A percentile compares a stretch with the other conserved stretches of the same genome.
Conservation (phyloP, 163 green algal species). For the Scenedesmus sp. region DNA sequence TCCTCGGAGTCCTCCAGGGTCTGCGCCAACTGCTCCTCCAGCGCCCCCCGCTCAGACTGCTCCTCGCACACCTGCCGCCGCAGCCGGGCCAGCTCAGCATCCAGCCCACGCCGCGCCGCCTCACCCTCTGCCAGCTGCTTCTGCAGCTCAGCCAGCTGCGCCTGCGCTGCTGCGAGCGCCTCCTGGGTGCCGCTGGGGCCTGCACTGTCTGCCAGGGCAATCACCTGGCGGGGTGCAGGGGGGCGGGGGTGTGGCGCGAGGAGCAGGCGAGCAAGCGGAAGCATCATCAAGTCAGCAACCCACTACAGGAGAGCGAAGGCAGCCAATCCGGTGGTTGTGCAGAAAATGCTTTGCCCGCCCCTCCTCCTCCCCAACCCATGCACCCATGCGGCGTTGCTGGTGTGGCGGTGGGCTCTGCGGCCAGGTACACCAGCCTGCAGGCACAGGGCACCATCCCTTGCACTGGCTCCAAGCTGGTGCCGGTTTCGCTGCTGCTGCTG, state of each 20-base stretch:
- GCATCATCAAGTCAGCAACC: not conserved
- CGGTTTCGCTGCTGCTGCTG: not conserved
- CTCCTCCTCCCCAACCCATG: not conserved
- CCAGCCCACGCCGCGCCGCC: slow-evolving; percentile 2
- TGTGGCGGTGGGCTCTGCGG: not conserved
- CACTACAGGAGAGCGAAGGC: not conserved
- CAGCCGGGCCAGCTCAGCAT: slow-evolving; percentile 55
- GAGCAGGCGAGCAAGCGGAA: not conserved
- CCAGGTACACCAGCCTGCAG: slow-evolving; percentile 30
- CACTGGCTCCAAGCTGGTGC: not conserved
- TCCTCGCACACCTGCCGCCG: slow-evolving; percentile 65
- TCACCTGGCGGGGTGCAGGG: not conserved
- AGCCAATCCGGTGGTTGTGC: not conserved
- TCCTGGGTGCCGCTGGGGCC: slow-evolving; percentile 13
- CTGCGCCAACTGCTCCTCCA: slow-evolving; percentile 50
- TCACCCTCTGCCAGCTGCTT: slow-evolving; percentile 59
- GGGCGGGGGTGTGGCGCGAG: not conserved
- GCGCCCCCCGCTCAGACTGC: slow-evolving; percentile 41
- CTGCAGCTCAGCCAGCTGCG: slow-evolving; percentile 60
- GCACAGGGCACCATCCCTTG: slow-evolving; percentile 10
- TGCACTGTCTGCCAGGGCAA: slow-evolving; percentile 30
- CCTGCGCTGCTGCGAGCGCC: not conserved
- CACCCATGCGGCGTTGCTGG: not conserved
- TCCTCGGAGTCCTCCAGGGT: slow-evolving; percentile 57
- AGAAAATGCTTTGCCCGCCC: not conserved